A percentile compares a stretch with the other conserved stretches of the same genome.
Conservation (phyloP, 305 asterid genomes). For the Euphrasia arctica region DNA sequence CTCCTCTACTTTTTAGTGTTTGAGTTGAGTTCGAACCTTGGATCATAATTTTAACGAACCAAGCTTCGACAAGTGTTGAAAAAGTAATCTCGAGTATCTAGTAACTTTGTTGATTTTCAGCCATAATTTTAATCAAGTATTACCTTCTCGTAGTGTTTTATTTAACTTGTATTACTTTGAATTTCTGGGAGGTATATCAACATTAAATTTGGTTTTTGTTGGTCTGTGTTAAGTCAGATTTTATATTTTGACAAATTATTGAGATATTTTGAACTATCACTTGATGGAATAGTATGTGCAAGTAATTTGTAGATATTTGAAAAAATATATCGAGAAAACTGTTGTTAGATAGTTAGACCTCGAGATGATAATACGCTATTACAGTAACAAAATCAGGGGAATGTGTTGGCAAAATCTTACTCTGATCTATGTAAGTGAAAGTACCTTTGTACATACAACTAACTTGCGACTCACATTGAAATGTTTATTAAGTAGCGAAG, state of each 20-base stretch:
- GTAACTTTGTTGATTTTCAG: no score
- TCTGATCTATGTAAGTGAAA: conserved; percentile 12
- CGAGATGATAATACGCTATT: neutral
- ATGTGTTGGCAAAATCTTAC: conserved; percentile 3
- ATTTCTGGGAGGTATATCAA: neutral
- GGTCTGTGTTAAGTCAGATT: neutral
- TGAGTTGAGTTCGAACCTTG: no score
- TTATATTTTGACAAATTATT: no score
- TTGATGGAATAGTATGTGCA: no score
- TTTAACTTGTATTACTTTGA: neutral
- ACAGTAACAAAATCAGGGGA: neutral
- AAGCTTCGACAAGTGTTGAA: no score
- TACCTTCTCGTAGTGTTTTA: neutral
- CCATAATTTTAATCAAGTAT: neutral
- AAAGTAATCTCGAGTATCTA: no score
- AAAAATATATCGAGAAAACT: no score
- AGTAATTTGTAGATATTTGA: no score
- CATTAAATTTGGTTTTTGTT: neutral
- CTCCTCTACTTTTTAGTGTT: no score
- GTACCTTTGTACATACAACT: neutral
- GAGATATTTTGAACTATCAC: no score
- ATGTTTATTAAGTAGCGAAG: neutral
- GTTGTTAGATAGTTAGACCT: neutral
- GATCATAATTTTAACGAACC: no score
- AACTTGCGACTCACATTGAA: neutral